Evolutionary conservation across 2,329 filamentous ascomycete species (phyloP).

Genomic region (Beauveria rudraprayagi): DNA sequence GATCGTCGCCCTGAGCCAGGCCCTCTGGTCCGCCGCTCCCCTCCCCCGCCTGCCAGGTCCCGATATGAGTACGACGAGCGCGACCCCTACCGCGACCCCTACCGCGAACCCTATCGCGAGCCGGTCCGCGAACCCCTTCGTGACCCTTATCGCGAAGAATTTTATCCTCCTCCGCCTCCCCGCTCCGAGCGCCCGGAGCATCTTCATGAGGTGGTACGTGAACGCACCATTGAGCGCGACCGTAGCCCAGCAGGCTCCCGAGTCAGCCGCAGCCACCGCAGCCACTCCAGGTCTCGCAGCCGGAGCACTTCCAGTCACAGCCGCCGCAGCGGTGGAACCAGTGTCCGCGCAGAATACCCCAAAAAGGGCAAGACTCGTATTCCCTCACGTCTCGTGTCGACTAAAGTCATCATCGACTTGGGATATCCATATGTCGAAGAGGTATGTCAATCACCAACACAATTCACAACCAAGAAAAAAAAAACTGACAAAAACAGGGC

Average conservation of each 20-base stretch:
- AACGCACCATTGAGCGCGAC: constrained; percentile 34
- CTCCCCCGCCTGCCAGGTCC: constrained; percentile 14
- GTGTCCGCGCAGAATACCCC: constrained; percentile 56
- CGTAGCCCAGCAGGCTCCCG: constrained; percentile 32
- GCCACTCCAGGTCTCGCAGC: constrained; percentile 25
- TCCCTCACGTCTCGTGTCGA: constrained; percentile 70
- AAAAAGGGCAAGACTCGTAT: constrained; percentile 88
- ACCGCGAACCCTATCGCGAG: constrained; percentile 30
- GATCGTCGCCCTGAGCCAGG: constrained; percentile 63
- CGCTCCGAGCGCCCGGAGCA: constrained; percentile 51
- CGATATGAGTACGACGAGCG: constrained; percentile 41
- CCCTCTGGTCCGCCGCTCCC: constrained; percentile 22
- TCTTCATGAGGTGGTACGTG: constrained; percentile 53
- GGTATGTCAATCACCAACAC: constrained; percentile 39
- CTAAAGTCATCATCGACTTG: constrained; percentile 72
- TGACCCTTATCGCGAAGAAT: constrained; percentile 31
- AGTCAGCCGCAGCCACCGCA: constrained; percentile 30
- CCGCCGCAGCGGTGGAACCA: constrained; percentile 43
- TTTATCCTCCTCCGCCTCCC: constrained; percentile 61
- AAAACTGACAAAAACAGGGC: constrained; percentile 45
- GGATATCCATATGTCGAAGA: constrained; percentile 84
- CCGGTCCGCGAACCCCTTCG: constrained; percentile 28
- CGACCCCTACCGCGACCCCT: constrained; percentile 47
- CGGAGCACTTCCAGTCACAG: constrained; percentile 38
- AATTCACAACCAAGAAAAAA: background rate